Evolutionary conservation across 306 rosid species (phyloP).

Genomic region (Trifolium dubium): DNA sequence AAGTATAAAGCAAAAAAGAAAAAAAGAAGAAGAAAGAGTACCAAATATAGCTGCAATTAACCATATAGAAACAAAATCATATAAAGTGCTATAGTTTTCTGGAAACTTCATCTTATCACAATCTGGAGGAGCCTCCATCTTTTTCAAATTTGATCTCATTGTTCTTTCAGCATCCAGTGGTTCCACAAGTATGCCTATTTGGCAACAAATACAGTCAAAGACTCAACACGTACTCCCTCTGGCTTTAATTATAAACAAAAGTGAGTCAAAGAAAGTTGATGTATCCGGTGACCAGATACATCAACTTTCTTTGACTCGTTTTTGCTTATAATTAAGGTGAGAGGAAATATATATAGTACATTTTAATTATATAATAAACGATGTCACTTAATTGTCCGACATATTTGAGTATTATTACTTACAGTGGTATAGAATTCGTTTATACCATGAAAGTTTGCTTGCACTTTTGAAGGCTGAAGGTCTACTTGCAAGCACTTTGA

Average conservation of each 20-base stretch:
- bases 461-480: constrained; percentile 43
- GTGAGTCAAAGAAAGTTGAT: no score
- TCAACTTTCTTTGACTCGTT: no score
- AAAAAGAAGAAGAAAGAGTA: neutral
- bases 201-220: neutral
- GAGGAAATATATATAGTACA: neutral
- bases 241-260: no score
- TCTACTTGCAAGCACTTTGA: constrained; percentile 39
- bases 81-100: constrained; percentile 29
- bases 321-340: no score
- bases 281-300: no score
- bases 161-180: constrained; percentile 2
- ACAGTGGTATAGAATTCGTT: constrained; percentile 34
- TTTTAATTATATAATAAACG: neutral
- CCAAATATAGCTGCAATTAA: neutral
- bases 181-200: constrained; percentile 40
- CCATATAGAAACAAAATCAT: neutral
- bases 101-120: constrained; percentile 11
- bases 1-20: neutral
- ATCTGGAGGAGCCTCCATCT: neutral
- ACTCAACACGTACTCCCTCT: neutral
- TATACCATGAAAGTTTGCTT: constrained; percentile 36
- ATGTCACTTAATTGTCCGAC: neutral
- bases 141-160: constrained; percentile 24
- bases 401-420: neutral